Base-by-base conservation (phyloP, 1,284 basidiomycete species). In the Malassezia dermatis region DNA sequence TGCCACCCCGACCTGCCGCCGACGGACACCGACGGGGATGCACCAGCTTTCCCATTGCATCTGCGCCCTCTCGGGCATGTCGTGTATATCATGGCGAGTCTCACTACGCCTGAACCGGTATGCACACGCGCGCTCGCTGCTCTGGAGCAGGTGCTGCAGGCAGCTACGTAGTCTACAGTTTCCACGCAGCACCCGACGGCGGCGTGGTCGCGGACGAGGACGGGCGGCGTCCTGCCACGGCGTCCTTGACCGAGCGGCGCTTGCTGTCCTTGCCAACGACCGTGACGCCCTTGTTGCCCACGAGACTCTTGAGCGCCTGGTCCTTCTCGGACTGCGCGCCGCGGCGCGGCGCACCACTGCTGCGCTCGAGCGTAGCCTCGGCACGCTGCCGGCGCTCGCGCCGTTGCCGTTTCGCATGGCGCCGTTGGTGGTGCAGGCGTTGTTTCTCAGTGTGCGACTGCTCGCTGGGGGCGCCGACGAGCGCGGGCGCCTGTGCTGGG, bases 51-150 rank as follows among this genome's bases (percentile, higher is more conserved):
- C 86, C 69, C 83, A 19, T 81, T 95, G 15, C 87, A 96, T 75
- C 89, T 83, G 56, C 80, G 93, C 59, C 91, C 93, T 0, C 78
- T 96, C 24, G 93, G 93, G 0, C 84, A 94, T 66, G 86, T 95
- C 10, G 85, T 87, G 11, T 98, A 98, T 76, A 84, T 95, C 75
- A 95, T 98, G 82, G 86, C 84, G 6, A 91, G 86, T 76, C 79
- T 96, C 40, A 90, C 89, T 67, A 88, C 86, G 17, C 63, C 69
- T 3, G 8, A 48, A 0, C 51, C 59, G 4, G 70, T 74, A 27
- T 55, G 77, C 8, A 42, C 7, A 7, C 24, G 26, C 11, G 40
- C 43, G 19, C 42, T 45, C 21, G 24, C 17, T 13, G 27, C 28
- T n/a, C 37, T 52, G 12, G 24, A 21, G 26, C 23, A n/a, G 35